Base-by-base conservation (phyloP, 345 rosid species). In the Cardiospermum halicacabum region DNA sequence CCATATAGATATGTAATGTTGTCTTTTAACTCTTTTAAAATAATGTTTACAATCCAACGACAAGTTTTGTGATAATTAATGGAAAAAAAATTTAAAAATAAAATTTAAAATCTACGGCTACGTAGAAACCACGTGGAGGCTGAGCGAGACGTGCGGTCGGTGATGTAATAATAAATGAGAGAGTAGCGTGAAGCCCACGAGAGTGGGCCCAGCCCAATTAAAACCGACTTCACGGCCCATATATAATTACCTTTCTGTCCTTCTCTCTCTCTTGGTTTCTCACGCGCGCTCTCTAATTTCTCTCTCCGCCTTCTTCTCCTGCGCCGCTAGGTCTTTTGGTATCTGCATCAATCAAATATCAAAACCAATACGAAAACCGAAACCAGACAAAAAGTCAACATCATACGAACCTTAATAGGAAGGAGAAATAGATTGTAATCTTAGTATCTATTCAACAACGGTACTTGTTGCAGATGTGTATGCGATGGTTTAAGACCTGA, bases 321-420 rank as follows among this genome's bases (percentile, higher is more conserved):
- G 48, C 49, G 48, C 48, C 62, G 62, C 64, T 60, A 57, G 61
- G 61, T 57, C 47, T 57, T 36, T 22, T 21, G 45, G 34, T 11
- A 11, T 26, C 28, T 32, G 45, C n/a, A 28, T 30, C 60, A 53
- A n/a, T n/a, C 43, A 5, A 30, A 30, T n/a, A 16, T 39, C 12
- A 4, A 24, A 60, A 7, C 3, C 18, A 11, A 8, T 11, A 10
- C 32, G 5, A 42, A 5, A 26, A 13, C 19, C 2, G 1, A 13
- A 39, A 7, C 0, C 1, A 39, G 5, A 13, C n/a, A 47, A 47
- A 47, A 47, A 18, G 8, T 2, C 7, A 18, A 47, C 51, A 47
- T 47, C 51, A 13, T 16, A 47, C 51, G 2, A 47, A 47, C 6
- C 9, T 47, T 21, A 47, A 47, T 5, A 6, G 7, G 0, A 45